phyloP scores from a whole-genome alignment of 1,139 yeast genomes.

The Kurtzmaniella natalensis region DNA sequence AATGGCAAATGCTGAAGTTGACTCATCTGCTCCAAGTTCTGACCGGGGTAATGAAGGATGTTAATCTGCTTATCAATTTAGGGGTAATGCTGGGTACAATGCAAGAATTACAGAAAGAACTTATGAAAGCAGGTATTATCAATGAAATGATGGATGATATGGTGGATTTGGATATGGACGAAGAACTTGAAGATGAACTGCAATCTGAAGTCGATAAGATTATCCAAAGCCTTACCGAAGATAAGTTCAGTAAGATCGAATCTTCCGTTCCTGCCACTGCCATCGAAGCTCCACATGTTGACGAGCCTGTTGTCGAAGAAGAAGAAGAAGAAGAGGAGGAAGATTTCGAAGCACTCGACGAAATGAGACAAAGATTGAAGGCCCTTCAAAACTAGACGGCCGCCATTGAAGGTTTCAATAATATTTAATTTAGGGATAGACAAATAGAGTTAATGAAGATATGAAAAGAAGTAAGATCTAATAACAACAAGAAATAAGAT shows the following conservation, averaged over 20 bases:
- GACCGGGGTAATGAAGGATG: slow-evolving; percentile 84
- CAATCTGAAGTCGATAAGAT: slow-evolving; percentile 64
- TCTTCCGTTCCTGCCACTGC: slow-evolving; percentile 39
- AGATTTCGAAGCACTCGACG: slow-evolving; percentile 70
- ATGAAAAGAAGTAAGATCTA: no score
- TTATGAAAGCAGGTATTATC: slow-evolving; percentile 87
- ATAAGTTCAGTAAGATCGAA: slow-evolving; percentile 39
- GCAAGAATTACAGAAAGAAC: slow-evolving; percentile 82
- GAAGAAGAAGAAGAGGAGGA: slow-evolving; percentile 47
- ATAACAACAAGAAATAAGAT: no score
- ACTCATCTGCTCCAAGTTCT: slow-evolving; percentile 80
- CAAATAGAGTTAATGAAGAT: no score
- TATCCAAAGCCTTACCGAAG: slow-evolving; percentile 40
- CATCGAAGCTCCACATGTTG: slow-evolving; percentile 21
- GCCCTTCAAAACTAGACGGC: slow-evolving; percentile 87
- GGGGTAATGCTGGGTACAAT: slow-evolving; percentile 83
- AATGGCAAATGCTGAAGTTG: slow-evolving; percentile 78
- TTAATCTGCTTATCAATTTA: slow-evolving; percentile 68
- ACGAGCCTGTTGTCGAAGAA: slow-evolving; percentile 9
- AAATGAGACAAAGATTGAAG: slow-evolving; percentile 82
- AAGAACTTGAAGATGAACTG: slow-evolving; percentile 62
- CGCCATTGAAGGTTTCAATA: no score
- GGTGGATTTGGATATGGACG: slow-evolving; percentile 64
- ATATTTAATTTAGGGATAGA: no score
- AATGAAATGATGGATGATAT: slow-evolving; percentile 95